Evolutionary conservation across 805 yeast species (phyloP), one percentile per base, ranked within the genome.

Genomic region (Candida khao-thaluensis): DNA sequence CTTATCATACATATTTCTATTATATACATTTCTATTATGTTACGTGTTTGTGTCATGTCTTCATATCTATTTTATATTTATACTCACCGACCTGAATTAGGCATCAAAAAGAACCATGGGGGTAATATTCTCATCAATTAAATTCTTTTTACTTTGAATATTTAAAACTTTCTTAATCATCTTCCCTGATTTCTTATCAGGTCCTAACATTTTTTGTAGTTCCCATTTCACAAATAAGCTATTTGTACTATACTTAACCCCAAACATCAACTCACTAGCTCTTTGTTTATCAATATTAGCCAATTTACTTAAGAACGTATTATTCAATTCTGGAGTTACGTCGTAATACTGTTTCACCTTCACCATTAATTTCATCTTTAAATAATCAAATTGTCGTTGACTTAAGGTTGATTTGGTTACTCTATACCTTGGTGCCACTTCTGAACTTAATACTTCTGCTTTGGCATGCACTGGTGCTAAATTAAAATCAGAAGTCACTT

Each of bases 151-250:
- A 5, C 26, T 10, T 10, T 23, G n/a, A 7, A 23, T 23, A 10
- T 23, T 12, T 5, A 42, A 17, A 3, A 37, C 14, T 18, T 22
- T 22, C 24, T 22, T 22, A 22, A 22, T 7, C 24, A 22, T 22
- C 24, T n/a, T 38, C 10, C 23, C n/a, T n/a, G 42, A 21, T 30
- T 41, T 48, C 26, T 49, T 47, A 39, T 49, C 48, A 6, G 56
- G 50, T 1, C 69, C 69, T 8, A 62, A 25, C 33, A 62, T 17
- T 14, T 41, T 48, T 22, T 52, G 55, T 8, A 66, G 43, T 34
- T 63, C 65, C 66, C 67, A 62, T 25, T 45, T 47, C 5, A 64
- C 50, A 52, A 56, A 54, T 17, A 60, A 42, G 7, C 61, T 39
- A 17, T 42, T 42, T 18, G 41, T 40, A 5, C 66, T 59, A 39